These are phyloP conservation scores for Chlorella ohadii DNA, from an alignment of 139 green algal genomes.

Conservation along the genomic window DNA sequence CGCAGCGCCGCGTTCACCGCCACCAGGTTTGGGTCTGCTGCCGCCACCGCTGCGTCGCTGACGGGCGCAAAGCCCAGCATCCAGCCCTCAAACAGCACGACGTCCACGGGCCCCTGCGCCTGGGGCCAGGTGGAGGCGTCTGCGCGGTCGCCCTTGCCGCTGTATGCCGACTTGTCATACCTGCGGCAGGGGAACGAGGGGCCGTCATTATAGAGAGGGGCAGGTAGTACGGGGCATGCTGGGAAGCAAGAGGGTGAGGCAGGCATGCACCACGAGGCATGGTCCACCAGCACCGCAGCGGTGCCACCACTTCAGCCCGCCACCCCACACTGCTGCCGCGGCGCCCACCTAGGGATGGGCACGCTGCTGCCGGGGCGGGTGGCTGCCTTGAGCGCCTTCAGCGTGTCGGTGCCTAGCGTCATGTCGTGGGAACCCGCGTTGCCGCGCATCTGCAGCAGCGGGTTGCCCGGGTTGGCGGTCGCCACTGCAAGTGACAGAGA, in stretches of 20 bases:
- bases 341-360: slow-evolving; percentile 61
- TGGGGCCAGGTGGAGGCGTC: slow-evolving; percentile 62
- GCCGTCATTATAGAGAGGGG: slow-evolving; percentile 7
- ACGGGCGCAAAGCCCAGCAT: slow-evolving; percentile 91
- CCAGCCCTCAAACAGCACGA: slow-evolving; percentile 99
- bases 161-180: slow-evolving; percentile 93
- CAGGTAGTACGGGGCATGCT: background rate
- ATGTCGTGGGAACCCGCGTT: slow-evolving; percentile 97
- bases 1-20: slow-evolving; percentile 77
- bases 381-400: slow-evolving; percentile 59
- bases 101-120: slow-evolving; percentile 78
- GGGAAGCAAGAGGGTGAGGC: background rate
- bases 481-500: slow-evolving; percentile 40
- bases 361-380: slow-evolving; percentile 17
- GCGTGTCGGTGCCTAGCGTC: slow-evolving; percentile 76
- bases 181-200: slow-evolving; percentile 58
- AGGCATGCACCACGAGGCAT: background rate
- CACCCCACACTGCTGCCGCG: background rate
- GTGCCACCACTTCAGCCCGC: too few relatives aligned
- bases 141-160: slow-evolving; percentile 86
- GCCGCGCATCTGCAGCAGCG: slow-evolving; percentile 88
- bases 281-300: background rate
- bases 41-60: slow-evolving; percentile 36
- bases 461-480: slow-evolving; percentile 72
- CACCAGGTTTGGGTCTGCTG: slow-evolving; percentile 67